phyloP scores from a whole-genome alignment of 2,329 filamentous ascomycete species.

The Stemphylium beticola region DNA sequence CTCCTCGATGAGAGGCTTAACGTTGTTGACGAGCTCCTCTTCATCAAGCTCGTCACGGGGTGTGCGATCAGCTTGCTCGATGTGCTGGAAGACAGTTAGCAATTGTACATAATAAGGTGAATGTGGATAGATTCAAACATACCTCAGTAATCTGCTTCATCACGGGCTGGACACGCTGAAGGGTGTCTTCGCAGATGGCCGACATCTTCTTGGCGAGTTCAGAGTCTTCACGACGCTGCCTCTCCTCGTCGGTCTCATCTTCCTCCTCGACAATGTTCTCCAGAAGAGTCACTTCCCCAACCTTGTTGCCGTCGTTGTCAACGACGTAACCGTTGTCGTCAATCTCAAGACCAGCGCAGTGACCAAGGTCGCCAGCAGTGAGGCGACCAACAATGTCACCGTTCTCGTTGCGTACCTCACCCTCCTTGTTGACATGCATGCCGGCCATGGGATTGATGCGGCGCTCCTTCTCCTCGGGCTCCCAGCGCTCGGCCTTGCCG shows the following conservation, averaged over 20 bases:
- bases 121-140: constrained; percentile 37
- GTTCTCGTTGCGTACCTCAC: constrained; percentile 59
- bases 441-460: constrained; percentile 66
- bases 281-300: constrained; percentile 67
- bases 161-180: constrained; percentile 84
- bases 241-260: constrained; percentile 56
- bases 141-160: constrained; percentile 85
- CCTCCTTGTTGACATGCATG: constrained; percentile 60
- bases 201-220: constrained; percentile 81
- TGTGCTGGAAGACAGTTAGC: constrained; percentile 61
- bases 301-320: constrained; percentile 65
- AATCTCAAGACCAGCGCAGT: constrained; percentile 60
- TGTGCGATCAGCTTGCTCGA: constrained; percentile 79
- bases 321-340: constrained; percentile 61
- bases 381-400: constrained; percentile 58
- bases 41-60: constrained; percentile 89
- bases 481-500: constrained; percentile 60
- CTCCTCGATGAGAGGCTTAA: constrained; percentile 88
- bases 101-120: background rate
- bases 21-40: constrained; percentile 82
- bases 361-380: constrained; percentile 58
- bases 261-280: constrained; percentile 65
- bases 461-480: constrained; percentile 60
- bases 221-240: constrained; percentile 65
- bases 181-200: constrained; percentile 73